Percentiles rank a stretch among this genome's conserved stretches.
These are phyloP conservation scores for Phaeosphaeriaceae sp. DNA, from an alignment of 2,329 filamentous ascomycete species.

Conservation along the genomic window DNA sequence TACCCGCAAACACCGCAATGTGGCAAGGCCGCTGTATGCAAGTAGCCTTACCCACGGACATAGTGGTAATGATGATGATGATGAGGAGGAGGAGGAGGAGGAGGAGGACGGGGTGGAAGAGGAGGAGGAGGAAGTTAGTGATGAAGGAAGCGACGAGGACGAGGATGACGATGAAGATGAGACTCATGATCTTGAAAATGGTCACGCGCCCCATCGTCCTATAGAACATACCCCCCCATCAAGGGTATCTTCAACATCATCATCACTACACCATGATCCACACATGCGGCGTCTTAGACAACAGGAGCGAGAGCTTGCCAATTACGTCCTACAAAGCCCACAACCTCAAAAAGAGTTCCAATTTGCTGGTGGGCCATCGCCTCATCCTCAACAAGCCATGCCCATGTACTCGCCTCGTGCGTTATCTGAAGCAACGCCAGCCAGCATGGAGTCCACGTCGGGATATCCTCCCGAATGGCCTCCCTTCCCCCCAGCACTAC, in stretches of 20 bases:
- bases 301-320: conserved; percentile 42
- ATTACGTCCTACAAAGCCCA: conserved; percentile 45
- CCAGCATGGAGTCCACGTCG: conserved; percentile 23
- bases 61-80: conserved; percentile 20
- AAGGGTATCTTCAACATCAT: conserved; percentile 25
- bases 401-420: conserved; percentile 37
- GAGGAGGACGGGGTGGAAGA: conserved; percentile 18
- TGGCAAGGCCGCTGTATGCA: conserved; percentile 39
- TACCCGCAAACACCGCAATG: conserved; percentile 19
- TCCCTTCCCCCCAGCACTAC: conserved; percentile 30
- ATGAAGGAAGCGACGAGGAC: conserved; percentile 21
- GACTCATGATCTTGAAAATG: conserved; percentile 12
- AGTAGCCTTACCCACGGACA: conserved; percentile 42
- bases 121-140: conserved; percentile 20
- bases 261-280: conserved; percentile 32
- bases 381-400: conserved; percentile 29
- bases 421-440: conserved; percentile 34
- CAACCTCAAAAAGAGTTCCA: conserved; percentile 43
- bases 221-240: conserved; percentile 26
- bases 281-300: conserved; percentile 35
- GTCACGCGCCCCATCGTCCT: conserved; percentile 17
- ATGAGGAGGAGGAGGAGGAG: conserved; percentile 15
- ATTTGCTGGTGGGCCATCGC: conserved; percentile 33
- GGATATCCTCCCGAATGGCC: conserved; percentile 31
- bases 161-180: conserved; percentile 25